phyloP scores from a whole-genome alignment of 192 early-diverging fungal genomes.

The Funneliformis geosporum region DNA sequence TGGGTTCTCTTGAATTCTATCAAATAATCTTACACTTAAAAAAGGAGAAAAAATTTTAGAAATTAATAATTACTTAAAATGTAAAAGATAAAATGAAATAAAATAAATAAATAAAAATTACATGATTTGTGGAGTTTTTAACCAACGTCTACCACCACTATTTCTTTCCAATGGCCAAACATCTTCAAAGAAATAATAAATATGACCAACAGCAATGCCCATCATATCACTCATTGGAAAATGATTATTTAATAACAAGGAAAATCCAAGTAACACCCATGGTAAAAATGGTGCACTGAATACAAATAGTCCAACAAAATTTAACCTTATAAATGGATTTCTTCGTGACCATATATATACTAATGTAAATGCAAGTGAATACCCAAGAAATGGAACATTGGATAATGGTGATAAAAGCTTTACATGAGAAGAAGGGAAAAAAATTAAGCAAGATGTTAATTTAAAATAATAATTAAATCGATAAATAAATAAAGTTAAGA shows the following conservation, averaged over 20 bases:
- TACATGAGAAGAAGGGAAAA: slow-evolving; percentile 3
- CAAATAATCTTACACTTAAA: slow-evolving; percentile 5
- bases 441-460: slow-evolving; percentile 9
- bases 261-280: slow-evolving; percentile 88
- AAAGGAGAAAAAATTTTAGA: neutral
- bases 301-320: slow-evolving; percentile 89
- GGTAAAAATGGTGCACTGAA: slow-evolving; percentile 92
- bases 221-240: slow-evolving; percentile 80
- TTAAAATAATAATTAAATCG: neutral
- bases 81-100: neutral
- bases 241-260: slow-evolving; percentile 71
- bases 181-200: slow-evolving; percentile 95
- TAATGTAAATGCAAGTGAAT: slow-evolving; percentile 79
- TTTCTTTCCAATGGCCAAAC: slow-evolving; percentile 80
- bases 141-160: slow-evolving; percentile 56
- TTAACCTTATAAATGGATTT: slow-evolving; percentile 87
- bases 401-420: slow-evolving; percentile 35
- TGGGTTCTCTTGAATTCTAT: neutral
- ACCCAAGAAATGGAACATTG: slow-evolving; percentile 76
- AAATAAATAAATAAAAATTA: slow-evolving; percentile 32
- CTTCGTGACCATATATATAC: slow-evolving; percentile 98
- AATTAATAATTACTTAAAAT: neutral
- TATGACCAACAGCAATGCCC: slow-evolving; percentile 87
- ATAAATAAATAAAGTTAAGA: neutral
- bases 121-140: slow-evolving; percentile 59